A percentile compares a stretch with the other conserved stretches of the same genome.
Conservation (phyloP, 1,284 basidiomycete species). For the Boletus semigastroideus region DNA sequence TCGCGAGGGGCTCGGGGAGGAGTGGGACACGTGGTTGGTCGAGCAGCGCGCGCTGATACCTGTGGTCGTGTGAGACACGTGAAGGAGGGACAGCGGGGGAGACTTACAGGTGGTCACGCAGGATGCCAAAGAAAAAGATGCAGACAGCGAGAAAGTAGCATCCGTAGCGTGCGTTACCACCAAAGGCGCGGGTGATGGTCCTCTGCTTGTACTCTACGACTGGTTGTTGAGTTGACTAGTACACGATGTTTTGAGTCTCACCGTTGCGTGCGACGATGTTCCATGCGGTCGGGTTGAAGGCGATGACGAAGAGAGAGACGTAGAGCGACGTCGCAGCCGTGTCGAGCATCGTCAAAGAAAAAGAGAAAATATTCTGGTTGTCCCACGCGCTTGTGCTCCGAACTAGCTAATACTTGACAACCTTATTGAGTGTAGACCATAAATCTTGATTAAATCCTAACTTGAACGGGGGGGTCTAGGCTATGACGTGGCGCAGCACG, state of each 20-base stretch:
- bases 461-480: too few species aligned
- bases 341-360: constrained; percentile 44
- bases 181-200: constrained; percentile 79
- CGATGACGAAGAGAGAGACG: constrained; percentile 62
- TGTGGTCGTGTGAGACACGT: constrained; percentile 30
- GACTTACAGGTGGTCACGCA: constrained; percentile 83
- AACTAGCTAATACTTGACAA: too few species aligned
- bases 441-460: too few species aligned
- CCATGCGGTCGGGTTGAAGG: constrained; percentile 95
- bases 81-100: not conserved
- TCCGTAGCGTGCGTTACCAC: constrained; percentile 71
- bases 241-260: constrained; percentile 32
- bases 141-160: constrained; percentile 91
- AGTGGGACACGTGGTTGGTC: constrained; percentile 67
- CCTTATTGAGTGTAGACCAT: too few species aligned
- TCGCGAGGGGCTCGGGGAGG: constrained; percentile 59
- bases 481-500: too few species aligned
- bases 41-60: constrained; percentile 69
- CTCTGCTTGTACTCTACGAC: constrained; percentile 83
- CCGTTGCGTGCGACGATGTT: constrained; percentile 94
- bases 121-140: constrained; percentile 85
- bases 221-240: not conserved
- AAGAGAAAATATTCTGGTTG: too few species aligned
- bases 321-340: constrained; percentile 64
- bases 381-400: too few species aligned